Conservation (phyloP, 1,284 basidiomycete genomes). For the Leccinum variabile region DNA sequence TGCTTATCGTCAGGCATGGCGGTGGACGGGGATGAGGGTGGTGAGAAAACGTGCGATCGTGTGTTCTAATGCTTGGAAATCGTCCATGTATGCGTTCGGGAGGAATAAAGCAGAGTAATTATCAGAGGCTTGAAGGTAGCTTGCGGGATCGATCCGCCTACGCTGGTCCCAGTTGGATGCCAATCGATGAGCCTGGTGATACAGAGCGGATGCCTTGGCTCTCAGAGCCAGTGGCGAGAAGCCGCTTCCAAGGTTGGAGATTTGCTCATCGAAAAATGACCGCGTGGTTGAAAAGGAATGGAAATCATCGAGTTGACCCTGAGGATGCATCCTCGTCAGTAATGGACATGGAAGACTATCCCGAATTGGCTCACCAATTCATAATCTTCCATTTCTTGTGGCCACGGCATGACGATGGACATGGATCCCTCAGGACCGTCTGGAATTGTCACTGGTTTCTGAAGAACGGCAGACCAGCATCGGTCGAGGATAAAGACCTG, state of each 20-base stretch:
- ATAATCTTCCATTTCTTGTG: slow-evolving; percentile 58
- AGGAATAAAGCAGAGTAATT: slow-evolving; percentile 41
- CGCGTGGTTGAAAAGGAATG: slow-evolving; percentile 56
- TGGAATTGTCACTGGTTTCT: slow-evolving; percentile 54
- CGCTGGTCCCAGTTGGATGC: slow-evolving; percentile 60
- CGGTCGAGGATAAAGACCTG: slow-evolving; percentile 67
- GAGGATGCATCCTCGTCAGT: slow-evolving; percentile 18
- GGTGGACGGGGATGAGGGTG: slow-evolving; percentile 59
- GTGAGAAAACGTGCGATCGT: slow-evolving; percentile 61
- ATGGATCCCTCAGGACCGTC: slow-evolving; percentile 47
- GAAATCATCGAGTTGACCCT: slow-evolving; percentile 58
- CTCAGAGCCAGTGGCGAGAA: slow-evolving; percentile 64
- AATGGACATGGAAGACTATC: slow-evolving; percentile 6
- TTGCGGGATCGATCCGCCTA: slow-evolving; percentile 37
- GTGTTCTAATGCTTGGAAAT: slow-evolving; percentile 60
- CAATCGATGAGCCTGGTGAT: slow-evolving; percentile 62
- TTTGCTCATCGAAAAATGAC: slow-evolving; percentile 60
- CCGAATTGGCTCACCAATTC: slow-evolving; percentile 45
- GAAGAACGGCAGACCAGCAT: slow-evolving; percentile 63
- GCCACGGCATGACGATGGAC: slow-evolving; percentile 66
- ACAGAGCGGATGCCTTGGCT: slow-evolving; percentile 73
- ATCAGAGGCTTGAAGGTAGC: slow-evolving; percentile 18
- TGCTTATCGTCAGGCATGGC: slow-evolving; percentile 59
- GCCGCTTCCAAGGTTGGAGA: slow-evolving; percentile 47
- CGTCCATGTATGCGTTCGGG: slow-evolving; percentile 51